Conservation (phyloP, 495 filamentous ascomycete genomes). For the Aspergillus asperescens region DNA sequence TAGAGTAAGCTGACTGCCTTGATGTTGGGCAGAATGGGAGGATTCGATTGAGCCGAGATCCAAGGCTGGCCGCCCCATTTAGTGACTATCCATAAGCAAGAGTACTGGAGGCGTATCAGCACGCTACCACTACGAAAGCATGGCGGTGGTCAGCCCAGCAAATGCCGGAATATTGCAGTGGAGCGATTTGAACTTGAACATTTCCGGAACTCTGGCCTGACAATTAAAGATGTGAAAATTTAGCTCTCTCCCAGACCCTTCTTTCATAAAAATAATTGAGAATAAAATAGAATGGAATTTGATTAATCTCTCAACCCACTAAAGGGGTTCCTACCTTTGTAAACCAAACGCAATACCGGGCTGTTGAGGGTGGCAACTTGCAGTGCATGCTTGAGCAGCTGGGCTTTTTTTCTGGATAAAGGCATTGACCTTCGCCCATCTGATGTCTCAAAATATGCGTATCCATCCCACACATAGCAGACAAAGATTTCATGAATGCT, state of each 20-base stretch:
- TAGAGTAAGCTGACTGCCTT: too few relatives aligned
- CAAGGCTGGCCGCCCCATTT: too few relatives aligned
- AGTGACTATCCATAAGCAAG: too few relatives aligned
- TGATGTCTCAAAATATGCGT: slow-evolving; percentile 2
- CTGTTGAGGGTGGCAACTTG: not conserved
- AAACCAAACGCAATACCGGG: not conserved
- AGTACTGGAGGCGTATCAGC: too few relatives aligned
- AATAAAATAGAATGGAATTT: not conserved
- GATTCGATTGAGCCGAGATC: too few relatives aligned
- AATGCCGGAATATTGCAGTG: too few relatives aligned
- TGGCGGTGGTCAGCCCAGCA: too few relatives aligned
- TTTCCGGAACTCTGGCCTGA: too few relatives aligned
- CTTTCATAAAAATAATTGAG: not conserved
- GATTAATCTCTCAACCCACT: not conserved
- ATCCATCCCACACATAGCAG: slow-evolving; percentile 2
- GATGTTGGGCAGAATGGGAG: too few relatives aligned
- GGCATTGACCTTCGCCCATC: not conserved
- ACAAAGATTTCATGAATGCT: slow-evolving; percentile 2
- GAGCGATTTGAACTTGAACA: too few relatives aligned
- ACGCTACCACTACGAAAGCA: too few relatives aligned
- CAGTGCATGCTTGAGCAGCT: not conserved
- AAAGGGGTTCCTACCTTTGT: not conserved
- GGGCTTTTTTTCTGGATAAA: not conserved
- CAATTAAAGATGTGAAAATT: too few relatives aligned
- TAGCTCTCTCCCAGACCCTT: not conserved